A percentile compares a stretch with the other conserved stretches of the same genome.
These are phyloP conservation scores for Magnusiomyces ingens DNA, from an alignment of 1,139 yeast species.

Conservation along the genomic window DNA sequence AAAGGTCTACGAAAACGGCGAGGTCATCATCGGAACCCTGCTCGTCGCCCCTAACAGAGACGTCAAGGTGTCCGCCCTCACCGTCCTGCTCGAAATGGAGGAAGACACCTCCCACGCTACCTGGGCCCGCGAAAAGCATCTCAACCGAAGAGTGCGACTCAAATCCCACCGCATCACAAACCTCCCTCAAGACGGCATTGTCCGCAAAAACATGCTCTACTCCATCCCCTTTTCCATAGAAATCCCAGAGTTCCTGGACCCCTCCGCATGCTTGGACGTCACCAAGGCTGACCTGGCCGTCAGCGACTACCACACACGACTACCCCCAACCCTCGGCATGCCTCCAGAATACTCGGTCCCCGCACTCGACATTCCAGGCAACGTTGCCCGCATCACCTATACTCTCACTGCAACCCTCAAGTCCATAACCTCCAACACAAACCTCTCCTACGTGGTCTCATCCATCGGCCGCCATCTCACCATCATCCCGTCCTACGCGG, in stretches of 20 bases:
- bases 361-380: not conserved
- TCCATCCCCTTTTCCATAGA: conserved; percentile 1
- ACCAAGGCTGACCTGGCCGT: not conserved
- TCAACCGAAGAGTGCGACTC: not conserved
- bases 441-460: not conserved
- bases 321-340: not conserved
- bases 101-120: not conserved
- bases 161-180: not conserved
- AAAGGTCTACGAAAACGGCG: not conserved
- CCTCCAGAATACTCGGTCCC: conserved; percentile 1
- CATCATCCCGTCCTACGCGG: not conserved
- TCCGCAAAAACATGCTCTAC: not conserved
- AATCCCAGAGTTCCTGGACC: conserved; percentile 1
- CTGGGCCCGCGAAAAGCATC: not conserved
- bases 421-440: not conserved
- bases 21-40: not conserved
- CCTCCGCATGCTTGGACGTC: not conserved
- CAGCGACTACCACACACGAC: not conserved
- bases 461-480: not conserved
- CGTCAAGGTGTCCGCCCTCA: not conserved
- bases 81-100: not conserved
- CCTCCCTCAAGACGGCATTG: not conserved
- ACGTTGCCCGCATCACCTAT: conserved; percentile 1
- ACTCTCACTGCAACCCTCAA: not conserved
- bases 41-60: not conserved